These are phyloP conservation scores for Climacium dendroides DNA, from an alignment of 225 moss, liverwort and hornwort genomes.

Conservation along the genomic window DNA sequence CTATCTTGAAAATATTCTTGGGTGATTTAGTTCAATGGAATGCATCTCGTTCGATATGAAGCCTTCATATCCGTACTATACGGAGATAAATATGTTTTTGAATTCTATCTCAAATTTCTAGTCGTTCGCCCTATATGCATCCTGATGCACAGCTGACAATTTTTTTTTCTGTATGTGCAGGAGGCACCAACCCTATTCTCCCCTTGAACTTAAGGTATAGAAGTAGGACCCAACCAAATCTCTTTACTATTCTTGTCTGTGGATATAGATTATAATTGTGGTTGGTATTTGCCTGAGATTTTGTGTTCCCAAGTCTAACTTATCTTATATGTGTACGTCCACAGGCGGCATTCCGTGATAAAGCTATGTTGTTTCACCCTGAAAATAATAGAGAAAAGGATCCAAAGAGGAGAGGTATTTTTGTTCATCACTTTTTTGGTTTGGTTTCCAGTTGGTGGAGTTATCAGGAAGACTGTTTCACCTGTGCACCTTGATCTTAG, in stretches of 20 bases:
- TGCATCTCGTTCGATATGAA: background rate
- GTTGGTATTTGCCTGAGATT: background rate
- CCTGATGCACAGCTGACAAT: background rate
- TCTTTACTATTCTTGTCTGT: background rate
- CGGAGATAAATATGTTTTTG: background rate
- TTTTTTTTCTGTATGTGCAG: slow-evolving; percentile 20
- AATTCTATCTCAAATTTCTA: background rate
- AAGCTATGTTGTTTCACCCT: slow-evolving; percentile 85
- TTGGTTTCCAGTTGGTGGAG: background rate
- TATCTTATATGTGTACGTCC: background rate
- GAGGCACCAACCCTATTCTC: slow-evolving; percentile 87
- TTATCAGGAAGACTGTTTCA: background rate
- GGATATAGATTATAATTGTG: background rate
- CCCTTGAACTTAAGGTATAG: slow-evolving; percentile 69
- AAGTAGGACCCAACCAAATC: background rate
- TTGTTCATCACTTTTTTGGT: background rate
- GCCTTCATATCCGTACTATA: background rate
- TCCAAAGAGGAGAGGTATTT: slow-evolving; percentile 36
- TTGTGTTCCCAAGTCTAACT: background rate
- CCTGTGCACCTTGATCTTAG: background rate
- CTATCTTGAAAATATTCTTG: background rate
- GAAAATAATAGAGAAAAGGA: slow-evolving; percentile 58
- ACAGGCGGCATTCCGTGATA: slow-evolving; percentile 86
- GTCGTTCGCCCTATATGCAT: background rate
- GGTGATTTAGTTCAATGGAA: background rate